Conservation (phyloP, 306 rosid species). For the Hippophae rhamnoides region DNA sequence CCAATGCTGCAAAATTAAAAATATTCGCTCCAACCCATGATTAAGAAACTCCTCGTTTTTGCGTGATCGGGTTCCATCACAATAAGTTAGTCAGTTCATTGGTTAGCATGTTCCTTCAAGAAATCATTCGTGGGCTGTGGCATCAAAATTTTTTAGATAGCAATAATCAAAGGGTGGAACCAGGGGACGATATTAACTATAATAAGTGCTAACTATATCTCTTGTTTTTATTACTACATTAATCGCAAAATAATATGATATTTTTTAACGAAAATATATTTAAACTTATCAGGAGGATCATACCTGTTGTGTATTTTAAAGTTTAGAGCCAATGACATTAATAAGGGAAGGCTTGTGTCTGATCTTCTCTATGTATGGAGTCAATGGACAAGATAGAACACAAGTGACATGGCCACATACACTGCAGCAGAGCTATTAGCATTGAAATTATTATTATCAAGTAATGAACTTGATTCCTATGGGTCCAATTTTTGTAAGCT, state of each 20-base stretch:
- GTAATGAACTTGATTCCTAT: not conserved
- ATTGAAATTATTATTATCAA: slow-evolving; percentile 21
- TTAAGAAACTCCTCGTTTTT: slow-evolving; percentile 71
- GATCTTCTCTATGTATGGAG: slow-evolving; percentile 9
- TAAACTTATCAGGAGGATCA: too few relatives aligned
- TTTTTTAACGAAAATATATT: too few relatives aligned
- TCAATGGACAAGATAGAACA: slow-evolving; percentile 27
- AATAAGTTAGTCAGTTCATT: slow-evolving; percentile 12
- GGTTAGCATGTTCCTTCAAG: not conserved
- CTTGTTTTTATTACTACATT: too few relatives aligned
- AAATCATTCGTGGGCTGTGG: slow-evolving; percentile 1
- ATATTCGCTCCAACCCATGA: slow-evolving; percentile 12
- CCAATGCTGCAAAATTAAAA: slow-evolving; percentile 12
- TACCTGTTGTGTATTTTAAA: too few relatives aligned
- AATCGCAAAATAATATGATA: too few relatives aligned
- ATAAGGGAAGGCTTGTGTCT: not conserved
- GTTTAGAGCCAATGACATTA: not conserved
- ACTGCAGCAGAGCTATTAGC: slow-evolving; percentile 32
- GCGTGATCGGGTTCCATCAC: slow-evolving; percentile 16
- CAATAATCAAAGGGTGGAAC: slow-evolving; percentile 24
- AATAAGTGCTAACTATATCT: too few relatives aligned
- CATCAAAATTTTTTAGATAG: slow-evolving; percentile 5
- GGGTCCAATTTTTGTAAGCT: not conserved
- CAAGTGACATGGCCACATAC: slow-evolving; percentile 33
- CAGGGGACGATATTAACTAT: slow-evolving; percentile 3